phyloP scores from a whole-genome alignment of 2,329 filamentous ascomycete genomes.

The Gnomoniopsis sp. region DNA sequence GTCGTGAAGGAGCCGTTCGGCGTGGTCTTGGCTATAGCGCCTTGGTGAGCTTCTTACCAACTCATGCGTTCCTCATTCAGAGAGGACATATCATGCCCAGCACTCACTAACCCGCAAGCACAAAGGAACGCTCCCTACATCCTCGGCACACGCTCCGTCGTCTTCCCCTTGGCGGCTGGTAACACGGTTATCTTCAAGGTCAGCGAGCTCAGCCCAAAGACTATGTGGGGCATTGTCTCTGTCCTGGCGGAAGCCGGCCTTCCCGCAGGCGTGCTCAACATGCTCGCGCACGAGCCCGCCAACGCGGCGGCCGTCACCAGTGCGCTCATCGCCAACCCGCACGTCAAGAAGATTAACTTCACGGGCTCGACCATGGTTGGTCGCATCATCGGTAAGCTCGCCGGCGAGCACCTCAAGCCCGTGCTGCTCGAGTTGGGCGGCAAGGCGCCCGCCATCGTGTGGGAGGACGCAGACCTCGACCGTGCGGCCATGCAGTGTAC shows the following conservation, averaged over 20 bases:
- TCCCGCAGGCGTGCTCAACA: slow-evolving; percentile 70
- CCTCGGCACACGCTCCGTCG: slow-evolving; percentile 51
- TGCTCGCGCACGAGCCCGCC: slow-evolving; percentile 63
- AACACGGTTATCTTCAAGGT: slow-evolving; percentile 75
- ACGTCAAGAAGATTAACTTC: slow-evolving; percentile 80
- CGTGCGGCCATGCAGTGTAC: slow-evolving; percentile 66
- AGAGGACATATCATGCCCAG: not conserved
- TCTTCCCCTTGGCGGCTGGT: slow-evolving; percentile 69
- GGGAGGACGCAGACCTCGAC: slow-evolving; percentile 75
- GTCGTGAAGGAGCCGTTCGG: slow-evolving; percentile 75
- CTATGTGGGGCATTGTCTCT: slow-evolving; percentile 58
- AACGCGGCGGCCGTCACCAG: slow-evolving; percentile 66
- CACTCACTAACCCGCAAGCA: not conserved
- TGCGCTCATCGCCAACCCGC: slow-evolving; percentile 62
- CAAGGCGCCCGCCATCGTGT: slow-evolving; percentile 75
- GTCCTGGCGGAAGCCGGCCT: slow-evolving; percentile 72
- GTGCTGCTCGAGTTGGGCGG: slow-evolving; percentile 79
- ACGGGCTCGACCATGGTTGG: slow-evolving; percentile 76
- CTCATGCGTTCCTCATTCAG: not conserved
- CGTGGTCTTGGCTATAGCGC: slow-evolving; percentile 74
- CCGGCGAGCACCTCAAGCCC: slow-evolving; percentile 74
- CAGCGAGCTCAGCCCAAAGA: slow-evolving; percentile 64
- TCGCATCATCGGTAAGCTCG: slow-evolving; percentile 65
- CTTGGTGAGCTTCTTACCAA: slow-evolving; percentile 58
- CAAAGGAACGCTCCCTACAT: slow-evolving; percentile 56